Conservation (phyloP, 2,329 filamentous ascomycete genomes). For the Hysterium pulicare region DNA sequence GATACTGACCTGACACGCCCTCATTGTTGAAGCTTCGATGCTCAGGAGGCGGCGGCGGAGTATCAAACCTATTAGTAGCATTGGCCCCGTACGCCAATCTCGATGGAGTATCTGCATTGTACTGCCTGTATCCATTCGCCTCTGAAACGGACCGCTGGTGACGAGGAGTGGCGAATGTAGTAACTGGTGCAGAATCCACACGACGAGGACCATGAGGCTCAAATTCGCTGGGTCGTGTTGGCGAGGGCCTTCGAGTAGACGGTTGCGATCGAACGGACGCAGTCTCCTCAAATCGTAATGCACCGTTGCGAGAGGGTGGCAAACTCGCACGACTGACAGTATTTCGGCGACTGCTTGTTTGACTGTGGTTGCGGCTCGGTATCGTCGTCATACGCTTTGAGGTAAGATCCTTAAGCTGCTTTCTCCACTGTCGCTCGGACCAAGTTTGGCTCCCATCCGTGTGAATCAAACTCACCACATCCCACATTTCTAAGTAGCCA, state of each 20-base stretch:
- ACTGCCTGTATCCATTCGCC: slow-evolving; percentile 42
- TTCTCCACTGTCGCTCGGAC: slow-evolving; percentile 87
- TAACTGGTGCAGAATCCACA: slow-evolving; percentile 43
- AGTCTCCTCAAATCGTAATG: slow-evolving; percentile 43
- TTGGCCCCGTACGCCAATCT: slow-evolving; percentile 37
- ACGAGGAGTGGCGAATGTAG: slow-evolving; percentile 24
- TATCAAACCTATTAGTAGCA: slow-evolving; percentile 27
- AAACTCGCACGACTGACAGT: slow-evolving; percentile 41
- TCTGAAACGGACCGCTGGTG: slow-evolving; percentile 52
- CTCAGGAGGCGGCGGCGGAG: slow-evolving; percentile 41
- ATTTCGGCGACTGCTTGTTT: slow-evolving; percentile 41
- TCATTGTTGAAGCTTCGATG: slow-evolving; percentile 30
- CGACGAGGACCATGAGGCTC: slow-evolving; percentile 32
- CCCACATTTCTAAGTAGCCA: slow-evolving; percentile 84
- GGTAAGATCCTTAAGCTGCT: slow-evolving; percentile 83
- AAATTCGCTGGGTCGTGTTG: slow-evolving; percentile 28
- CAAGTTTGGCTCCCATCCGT: slow-evolving; percentile 72
- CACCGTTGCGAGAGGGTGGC: slow-evolving; percentile 30
- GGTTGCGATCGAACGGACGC: slow-evolving; percentile 43
- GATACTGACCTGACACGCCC: slow-evolving; percentile 12
- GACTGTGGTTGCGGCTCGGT: slow-evolving; percentile 35
- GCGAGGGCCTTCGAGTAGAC: slow-evolving; percentile 44
- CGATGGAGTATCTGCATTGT: slow-evolving; percentile 39
- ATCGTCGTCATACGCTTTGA: slow-evolving; percentile 65
- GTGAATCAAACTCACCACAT: slow-evolving; percentile 77